Percentiles rank a stretch among this genome's conserved stretches.
Evolutionary conservation across 345 rosid species (phyloP).

Genomic region (Brassica juncea): DNA sequence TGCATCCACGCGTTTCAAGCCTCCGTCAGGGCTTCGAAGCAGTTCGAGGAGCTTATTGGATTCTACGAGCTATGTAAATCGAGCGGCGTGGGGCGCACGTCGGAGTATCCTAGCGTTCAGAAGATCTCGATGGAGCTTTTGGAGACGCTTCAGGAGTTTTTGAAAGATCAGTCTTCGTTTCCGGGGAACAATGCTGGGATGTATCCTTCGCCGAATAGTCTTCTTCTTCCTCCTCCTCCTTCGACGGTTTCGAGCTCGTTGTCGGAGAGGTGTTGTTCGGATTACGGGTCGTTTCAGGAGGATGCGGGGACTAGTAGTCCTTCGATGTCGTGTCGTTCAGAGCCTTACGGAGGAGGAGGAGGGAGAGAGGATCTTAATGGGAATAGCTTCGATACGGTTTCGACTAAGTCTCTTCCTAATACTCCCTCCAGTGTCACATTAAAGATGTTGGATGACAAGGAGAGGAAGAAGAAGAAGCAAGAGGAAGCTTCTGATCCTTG

Average conservation of each 20-base stretch:
- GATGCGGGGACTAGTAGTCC: conserved; percentile 49
- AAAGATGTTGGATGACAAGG: neutral
- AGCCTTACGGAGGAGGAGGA: conserved; percentile 45
- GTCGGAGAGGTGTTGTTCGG: conserved; percentile 21
- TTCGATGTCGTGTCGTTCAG: conserved; percentile 38
- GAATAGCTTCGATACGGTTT: conserved; percentile 33
- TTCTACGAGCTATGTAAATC: conserved; percentile 60
- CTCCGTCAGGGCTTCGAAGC: conserved; percentile 62
- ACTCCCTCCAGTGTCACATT: conserved; percentile 8
- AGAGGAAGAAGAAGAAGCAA: conserved; percentile 14
- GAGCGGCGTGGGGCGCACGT: conserved; percentile 60
- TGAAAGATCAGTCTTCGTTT: conserved; percentile 72
- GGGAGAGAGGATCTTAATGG: conserved; percentile 27
- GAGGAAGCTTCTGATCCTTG: conserved; percentile 27
- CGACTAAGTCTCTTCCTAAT: conserved; percentile 37
- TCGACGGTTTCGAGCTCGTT: conserved; percentile 24
- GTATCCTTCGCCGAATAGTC: conserved; percentile 28
- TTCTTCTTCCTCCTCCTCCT: conserved; percentile 24
- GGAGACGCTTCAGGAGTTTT: conserved; percentile 72
- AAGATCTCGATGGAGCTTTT: conserved; percentile 72
- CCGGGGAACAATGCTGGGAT: conserved; percentile 24
- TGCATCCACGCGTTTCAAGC: conserved; percentile 65
- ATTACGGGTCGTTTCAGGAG: conserved; percentile 48
- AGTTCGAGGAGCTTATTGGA: conserved; percentile 61
- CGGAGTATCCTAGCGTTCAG: conserved; percentile 79